These are phyloP conservation scores for Cyathus striatus DNA, from an alignment of 768 basidiomycete genomes.

Conservation along the genomic window DNA sequence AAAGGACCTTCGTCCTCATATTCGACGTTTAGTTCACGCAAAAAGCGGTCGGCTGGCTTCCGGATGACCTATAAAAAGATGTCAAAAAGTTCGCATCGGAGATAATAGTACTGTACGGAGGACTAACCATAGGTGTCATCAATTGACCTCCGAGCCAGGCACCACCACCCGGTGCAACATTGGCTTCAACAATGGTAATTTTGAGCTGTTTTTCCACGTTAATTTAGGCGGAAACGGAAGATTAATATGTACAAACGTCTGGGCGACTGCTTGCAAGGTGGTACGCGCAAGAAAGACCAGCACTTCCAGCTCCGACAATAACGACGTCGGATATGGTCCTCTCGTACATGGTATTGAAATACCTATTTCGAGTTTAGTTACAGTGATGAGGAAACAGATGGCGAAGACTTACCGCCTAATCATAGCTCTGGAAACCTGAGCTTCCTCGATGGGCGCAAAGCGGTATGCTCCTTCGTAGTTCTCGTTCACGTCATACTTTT, in stretches of 20 bases:
- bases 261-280: conserved; percentile 62
- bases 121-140: conserved; percentile 70
- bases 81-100: not conserved
- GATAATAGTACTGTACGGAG: not conserved
- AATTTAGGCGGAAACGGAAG: not conserved
- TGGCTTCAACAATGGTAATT: conserved; percentile 62
- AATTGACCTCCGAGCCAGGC: conserved; percentile 78
- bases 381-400: not conserved
- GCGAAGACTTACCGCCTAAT: conserved; percentile 49
- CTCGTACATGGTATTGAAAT: conserved; percentile 72
- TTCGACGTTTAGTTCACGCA: conserved; percentile 61
- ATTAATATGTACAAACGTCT: conserved; percentile 34
- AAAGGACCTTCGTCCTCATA: conserved; percentile 77
- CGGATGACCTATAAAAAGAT: conserved; percentile 61
- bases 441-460: conserved; percentile 73
- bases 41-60: conserved; percentile 72
- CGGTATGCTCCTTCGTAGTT: conserved; percentile 61
- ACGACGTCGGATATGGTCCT: conserved; percentile 73
- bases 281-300: conserved; percentile 71
- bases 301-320: conserved; percentile 69
- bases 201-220: conserved; percentile 30
- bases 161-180: conserved; percentile 74
- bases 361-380: conserved; percentile 30
- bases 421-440: conserved; percentile 74
- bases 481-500: conserved; percentile 36